Percentiles rank a stretch among this genome's conserved stretches.
These are phyloP conservation scores for Chenopodium formosanum DNA, from an alignment of 148 eudicot genomes.

Conservation along the genomic window DNA sequence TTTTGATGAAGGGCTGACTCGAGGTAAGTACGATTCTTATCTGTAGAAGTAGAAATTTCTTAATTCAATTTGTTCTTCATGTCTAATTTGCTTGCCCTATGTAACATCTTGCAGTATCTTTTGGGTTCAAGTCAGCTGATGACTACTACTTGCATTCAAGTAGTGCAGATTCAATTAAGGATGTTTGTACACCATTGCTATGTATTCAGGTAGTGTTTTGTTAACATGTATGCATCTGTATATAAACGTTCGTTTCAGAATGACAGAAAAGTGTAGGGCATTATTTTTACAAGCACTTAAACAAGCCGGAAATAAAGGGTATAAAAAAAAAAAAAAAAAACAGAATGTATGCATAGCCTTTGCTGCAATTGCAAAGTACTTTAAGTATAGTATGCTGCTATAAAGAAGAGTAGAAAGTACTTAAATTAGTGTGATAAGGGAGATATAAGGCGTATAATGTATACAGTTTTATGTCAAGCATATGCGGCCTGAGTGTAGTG, in stretches of 20 bases:
- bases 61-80: not conserved
- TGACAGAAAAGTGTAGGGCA: not conserved
- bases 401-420: not conserved
- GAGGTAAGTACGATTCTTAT: conserved; percentile 48
- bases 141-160: conserved; percentile 84
- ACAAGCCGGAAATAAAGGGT: not conserved
- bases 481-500: not conserved
- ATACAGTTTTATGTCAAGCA: not conserved
- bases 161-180: conserved; percentile 81
- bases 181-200: conserved; percentile 71
- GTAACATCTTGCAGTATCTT: conserved; percentile 63
- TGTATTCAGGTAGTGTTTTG: conserved; percentile 72
- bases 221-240: not conserved
- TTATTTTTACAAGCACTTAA: not conserved
- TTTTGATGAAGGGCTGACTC: conserved; percentile 89
- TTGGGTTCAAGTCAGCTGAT: conserved; percentile 97
- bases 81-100: conserved; percentile 9
- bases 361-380: not conserved
- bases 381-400: not conserved
- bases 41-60: not conserved
- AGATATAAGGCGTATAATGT: not conserved
- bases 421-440: not conserved
- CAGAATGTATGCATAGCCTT: not conserved
- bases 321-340: too few relatives aligned
- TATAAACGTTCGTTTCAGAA: not conserved